Conservation (phyloP, 2,329 filamentous ascomycete genomes). For the Diaporthe citrichinensis region DNA sequence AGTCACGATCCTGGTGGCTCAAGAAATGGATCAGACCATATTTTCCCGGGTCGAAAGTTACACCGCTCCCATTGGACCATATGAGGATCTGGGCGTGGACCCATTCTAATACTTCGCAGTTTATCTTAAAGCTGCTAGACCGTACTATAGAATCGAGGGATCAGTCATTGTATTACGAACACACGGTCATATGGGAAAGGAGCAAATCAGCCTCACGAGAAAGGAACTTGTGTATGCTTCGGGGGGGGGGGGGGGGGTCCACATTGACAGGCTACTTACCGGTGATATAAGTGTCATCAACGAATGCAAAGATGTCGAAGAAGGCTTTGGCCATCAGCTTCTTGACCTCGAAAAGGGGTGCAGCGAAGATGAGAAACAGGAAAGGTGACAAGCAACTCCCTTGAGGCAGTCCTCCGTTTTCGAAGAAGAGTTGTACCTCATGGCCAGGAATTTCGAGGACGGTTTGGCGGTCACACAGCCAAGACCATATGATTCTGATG, state of each 20-base stretch:
- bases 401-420: conserved; percentile 5
- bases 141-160: not conserved
- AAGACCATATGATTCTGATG: not conserved
- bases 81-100: not conserved
- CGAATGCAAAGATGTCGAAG: not conserved
- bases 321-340: not conserved
- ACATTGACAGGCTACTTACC: too few species aligned
- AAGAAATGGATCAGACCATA: conserved; percentile 1
- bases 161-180: too few species aligned
- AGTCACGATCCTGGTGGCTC: not conserved
- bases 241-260: too few species aligned
- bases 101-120: not conserved
- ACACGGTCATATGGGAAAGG: too few species aligned
- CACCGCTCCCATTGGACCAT: not conserved
- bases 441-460: not conserved
- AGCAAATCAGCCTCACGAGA: too few species aligned
- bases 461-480: not conserved
- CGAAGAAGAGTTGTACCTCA: not conserved
- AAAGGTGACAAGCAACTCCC: not conserved
- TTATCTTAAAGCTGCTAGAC: not conserved
- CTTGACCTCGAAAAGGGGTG: not conserved
- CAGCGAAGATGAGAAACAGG: not conserved
- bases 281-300: not conserved
- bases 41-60: not conserved
- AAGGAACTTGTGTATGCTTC: too few species aligned